These are phyloP conservation scores for Thermomyces lanuginosus DNA, from an alignment of 2,329 filamentous ascomycete genomes.

Conservation along the genomic window DNA sequence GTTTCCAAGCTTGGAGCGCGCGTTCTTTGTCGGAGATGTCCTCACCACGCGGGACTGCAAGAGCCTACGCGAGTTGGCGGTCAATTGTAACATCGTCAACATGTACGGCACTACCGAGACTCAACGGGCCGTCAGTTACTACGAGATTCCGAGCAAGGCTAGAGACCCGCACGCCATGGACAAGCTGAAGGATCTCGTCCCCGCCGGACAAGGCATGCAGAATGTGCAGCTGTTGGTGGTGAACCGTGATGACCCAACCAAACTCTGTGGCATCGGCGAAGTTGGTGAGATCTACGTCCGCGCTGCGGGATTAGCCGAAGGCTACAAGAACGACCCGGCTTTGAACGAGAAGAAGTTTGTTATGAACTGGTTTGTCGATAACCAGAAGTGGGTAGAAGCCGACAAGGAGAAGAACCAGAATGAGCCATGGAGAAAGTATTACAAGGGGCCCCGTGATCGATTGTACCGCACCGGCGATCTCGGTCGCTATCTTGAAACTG, in stretches of 20 bases:
- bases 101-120: conserved; percentile 86
- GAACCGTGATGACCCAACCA: conserved; percentile 47
- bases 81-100: conserved; percentile 61
- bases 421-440: conserved; percentile 64
- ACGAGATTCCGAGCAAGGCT: conserved; percentile 51
- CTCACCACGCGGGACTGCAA: conserved; percentile 71
- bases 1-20: conserved; percentile 60
- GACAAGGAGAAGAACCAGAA: conserved; percentile 36
- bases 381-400: conserved; percentile 48
- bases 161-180: conserved; percentile 37
- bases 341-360: conserved; percentile 64
- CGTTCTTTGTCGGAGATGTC: conserved; percentile 85
- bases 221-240: conserved; percentile 82
- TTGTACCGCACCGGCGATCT: conserved; percentile 81
- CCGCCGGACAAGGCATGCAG: conserved; percentile 71
- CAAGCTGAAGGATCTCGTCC: conserved; percentile 56
- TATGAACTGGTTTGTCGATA: conserved; percentile 71
- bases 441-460: conserved; percentile 66
- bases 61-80: conserved; percentile 56
- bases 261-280: conserved; percentile 63
- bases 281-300: conserved; percentile 72
- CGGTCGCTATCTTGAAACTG: conserved; percentile 53
- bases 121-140: conserved; percentile 66
- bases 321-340: conserved; percentile 49
- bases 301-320: conserved; percentile 69